These are phyloP conservation scores for Jatropha podagrica DNA, from an alignment of 441 rosid genomes.

Conservation along the genomic window DNA sequence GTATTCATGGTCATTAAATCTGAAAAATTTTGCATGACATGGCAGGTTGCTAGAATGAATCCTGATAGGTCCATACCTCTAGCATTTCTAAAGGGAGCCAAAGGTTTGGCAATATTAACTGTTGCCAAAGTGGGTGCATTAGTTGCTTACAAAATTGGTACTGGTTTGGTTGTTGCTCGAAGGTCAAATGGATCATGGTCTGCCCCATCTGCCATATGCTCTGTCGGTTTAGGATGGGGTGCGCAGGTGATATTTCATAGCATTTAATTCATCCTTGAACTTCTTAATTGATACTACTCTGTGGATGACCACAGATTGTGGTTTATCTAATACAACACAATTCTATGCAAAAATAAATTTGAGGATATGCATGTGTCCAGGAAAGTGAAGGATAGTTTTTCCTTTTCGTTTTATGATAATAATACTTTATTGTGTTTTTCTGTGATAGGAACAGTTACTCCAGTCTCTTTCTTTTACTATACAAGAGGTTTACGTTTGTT, in stretches of 20 bases:
- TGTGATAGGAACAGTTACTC: neutral
- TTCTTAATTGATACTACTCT: neutral
- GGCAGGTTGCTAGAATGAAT: slow-evolving; percentile 69
- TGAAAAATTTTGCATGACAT: slow-evolving; percentile 19
- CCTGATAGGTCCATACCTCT: slow-evolving; percentile 88
- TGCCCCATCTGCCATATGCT: slow-evolving; percentile 89
- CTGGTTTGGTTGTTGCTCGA: slow-evolving; percentile 87
- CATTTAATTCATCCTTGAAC: slow-evolving; percentile 3
- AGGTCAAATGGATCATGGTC: slow-evolving; percentile 96
- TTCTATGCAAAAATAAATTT: neutral
- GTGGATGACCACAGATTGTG: neutral
- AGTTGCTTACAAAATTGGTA: slow-evolving; percentile 81
- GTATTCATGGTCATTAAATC: neutral
- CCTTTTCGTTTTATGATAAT: neutral
- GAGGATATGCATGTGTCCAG: neutral
- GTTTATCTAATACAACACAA: neutral
- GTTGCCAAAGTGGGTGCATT: slow-evolving; percentile 95
- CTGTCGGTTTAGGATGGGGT: slow-evolving; percentile 95
- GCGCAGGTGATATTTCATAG: slow-evolving; percentile 66
- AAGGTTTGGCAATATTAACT: slow-evolving; percentile 86
- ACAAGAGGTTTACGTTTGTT: neutral
- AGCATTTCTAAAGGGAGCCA: slow-evolving; percentile 73
- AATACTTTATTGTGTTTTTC: neutral
- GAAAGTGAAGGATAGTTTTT: neutral
- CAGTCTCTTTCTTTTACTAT: slow-evolving; percentile 4